Base-by-base conservation (phyloP, 352 stramenopile species). In the Plasmopara muralis region DNA sequence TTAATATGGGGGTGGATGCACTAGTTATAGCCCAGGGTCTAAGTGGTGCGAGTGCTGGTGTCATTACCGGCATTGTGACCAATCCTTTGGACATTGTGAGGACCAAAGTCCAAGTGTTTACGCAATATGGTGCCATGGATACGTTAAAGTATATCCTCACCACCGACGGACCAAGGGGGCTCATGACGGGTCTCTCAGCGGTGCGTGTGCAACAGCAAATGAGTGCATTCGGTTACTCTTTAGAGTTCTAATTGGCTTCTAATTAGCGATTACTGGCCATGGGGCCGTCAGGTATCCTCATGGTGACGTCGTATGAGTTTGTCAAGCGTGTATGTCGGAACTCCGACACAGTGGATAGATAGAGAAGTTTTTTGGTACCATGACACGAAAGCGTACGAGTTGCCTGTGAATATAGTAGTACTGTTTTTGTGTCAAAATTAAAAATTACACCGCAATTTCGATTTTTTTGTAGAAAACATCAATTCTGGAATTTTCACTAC, bases 51-150 rank as follows among this genome's bases (percentile, higher is more conserved):
- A 87, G 66, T 4, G 72, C 85, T 1, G 85, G 85, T 29, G 73
- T 92, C 63, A 74, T 94, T 52, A 91, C 82, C 0, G 73, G 83
- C 46, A 66, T 91, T 25, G 45, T 86, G 25, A 92, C 85, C 9
- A 95, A 95, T 53, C 83, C 85, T 29, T 91, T 95, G 81, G 83
- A 94, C 64, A 89, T 94, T 55, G 81, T 95, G 29, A 72, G 83
- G 46, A 93, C 83, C 34, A 85, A 85, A 54, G 78, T 80, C 33
- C 82, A 95, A 50, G 64, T 92, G 16, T 90, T 88, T 65, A 94
- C 83, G 40, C 77, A 92, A 53, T 94, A 88, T 49, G 75, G 77
- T 50, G 80, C 81, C 29, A 74, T 88, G 51, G 79, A 94, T 47
- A 92, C 83, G 39, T 61, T 81, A 59, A 87, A 86, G 67, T 89